A percentile compares a stretch with the other conserved stretches of the same genome.
Evolutionary conservation across 2,329 filamentous ascomycete genomes (phyloP).

Genomic region (Gliomastix tumulicola): DNA sequence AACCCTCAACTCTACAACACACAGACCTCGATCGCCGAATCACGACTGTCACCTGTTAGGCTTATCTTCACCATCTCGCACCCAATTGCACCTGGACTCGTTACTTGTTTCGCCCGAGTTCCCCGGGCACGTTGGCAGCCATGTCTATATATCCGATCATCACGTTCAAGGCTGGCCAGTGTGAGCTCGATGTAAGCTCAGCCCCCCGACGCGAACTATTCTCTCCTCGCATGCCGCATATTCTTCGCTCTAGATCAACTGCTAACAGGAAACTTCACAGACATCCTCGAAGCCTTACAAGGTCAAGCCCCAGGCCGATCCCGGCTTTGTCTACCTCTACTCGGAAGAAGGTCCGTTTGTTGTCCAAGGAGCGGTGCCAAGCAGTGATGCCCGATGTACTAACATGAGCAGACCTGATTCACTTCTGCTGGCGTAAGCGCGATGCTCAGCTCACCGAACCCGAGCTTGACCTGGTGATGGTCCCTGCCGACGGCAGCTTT

Average conservation of each 20-base stretch:
- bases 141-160: constrained; percentile 87
- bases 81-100: no score
- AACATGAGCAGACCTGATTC: constrained; percentile 61
- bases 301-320: constrained; percentile 64
- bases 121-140: constrained; percentile 8
- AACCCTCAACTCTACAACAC: no score
- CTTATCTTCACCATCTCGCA: no score
- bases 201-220: neutral
- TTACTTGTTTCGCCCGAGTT: no score
- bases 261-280: constrained; percentile 13
- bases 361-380: no score
- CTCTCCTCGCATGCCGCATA: no score
- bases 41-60: no score
- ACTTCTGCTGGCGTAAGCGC: constrained; percentile 95
- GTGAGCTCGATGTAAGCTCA: constrained; percentile 69
- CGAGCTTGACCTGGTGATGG: constrained; percentile 87
- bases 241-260: neutral
- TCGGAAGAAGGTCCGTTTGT: constrained; percentile 67
- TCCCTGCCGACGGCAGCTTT: constrained; percentile 84
- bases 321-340: constrained; percentile 89
- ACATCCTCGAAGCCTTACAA: constrained; percentile 54
- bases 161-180: constrained; percentile 93
- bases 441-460: constrained; percentile 58
- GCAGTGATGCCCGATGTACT: no score
- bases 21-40: no score